Evolutionary conservation across 805 yeast genomes (phyloP), one percentile per base, ranked within the genome.

Genomic region (Torulaspora microellipsoides): DNA sequence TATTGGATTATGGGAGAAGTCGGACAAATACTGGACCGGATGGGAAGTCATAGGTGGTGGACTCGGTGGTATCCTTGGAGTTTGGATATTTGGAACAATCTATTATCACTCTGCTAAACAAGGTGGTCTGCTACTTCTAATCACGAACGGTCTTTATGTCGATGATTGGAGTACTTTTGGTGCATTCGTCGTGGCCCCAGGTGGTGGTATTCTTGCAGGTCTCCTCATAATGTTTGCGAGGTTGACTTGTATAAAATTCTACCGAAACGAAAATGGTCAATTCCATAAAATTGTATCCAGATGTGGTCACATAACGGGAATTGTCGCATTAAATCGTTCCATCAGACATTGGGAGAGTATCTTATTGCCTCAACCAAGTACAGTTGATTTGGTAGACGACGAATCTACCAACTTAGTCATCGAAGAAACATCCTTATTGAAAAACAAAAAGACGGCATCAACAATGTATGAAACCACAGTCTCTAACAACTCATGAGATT

Each of bases 91-190:
- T 63, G 98, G 98, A 31, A 72, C 88, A 1, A 72, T 87, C 40
- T 90, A 88, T 68, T 89, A 83, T 60, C 77, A 72, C 29, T 66
- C 69, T 56, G 91, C 95, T 8, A 64, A 67, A 41, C 85, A 81
- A 47, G 97, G 96, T 55, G 96, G 84, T 13, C 73, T 73, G 48
- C 71, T 90, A 40, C 67, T 90, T 40, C 68, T 90, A 46, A 72
- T 90, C 41, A 77, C 82, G 79, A 80, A 84, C 55, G 96, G 97
- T 34, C 68, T 90, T 23, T 90, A 90, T 58, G 69, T 74, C 48
- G 76, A 74, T 38, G 96, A 90, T 60, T 90, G 96, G 96, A 86
- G 95, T 55, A 81, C 95, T 0, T 90, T 90, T 68, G 97, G 95
- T 17, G 96, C 96, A 1, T 90, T 90, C 65, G 91, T 85, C 6